Evolutionary conservation across 2,329 filamentous ascomycete species (phyloP).

Genomic region (Fusarium sp.): DNA sequence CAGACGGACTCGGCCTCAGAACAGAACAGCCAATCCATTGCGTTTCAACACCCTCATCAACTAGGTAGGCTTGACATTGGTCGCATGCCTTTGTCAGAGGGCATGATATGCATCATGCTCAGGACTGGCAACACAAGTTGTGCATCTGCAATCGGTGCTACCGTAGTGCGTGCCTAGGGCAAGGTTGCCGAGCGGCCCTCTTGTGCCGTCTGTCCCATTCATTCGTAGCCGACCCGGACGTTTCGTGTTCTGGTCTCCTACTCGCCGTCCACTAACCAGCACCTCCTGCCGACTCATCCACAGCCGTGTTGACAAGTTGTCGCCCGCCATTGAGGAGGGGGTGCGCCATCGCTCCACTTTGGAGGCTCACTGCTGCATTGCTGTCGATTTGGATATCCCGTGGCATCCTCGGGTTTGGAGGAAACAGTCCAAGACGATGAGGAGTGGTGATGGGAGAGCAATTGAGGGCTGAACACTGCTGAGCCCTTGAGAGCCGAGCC

Average conservation of each 20-base stretch:
- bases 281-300: slow-evolving; percentile 32
- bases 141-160: slow-evolving; percentile 37
- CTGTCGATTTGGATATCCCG: slow-evolving; percentile 31
- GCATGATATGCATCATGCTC: slow-evolving; percentile 30
- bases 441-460: slow-evolving; percentile 7
- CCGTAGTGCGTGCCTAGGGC: slow-evolving; percentile 36
- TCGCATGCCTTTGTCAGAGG: slow-evolving; percentile 19
- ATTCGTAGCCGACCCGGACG: slow-evolving; percentile 30
- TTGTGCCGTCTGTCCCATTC: slow-evolving; percentile 17
- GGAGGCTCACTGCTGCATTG: slow-evolving; percentile 39
- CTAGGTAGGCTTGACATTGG: slow-evolving; percentile 4
- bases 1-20: slow-evolving; percentile 30
- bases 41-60: slow-evolving; percentile 20
- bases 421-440: background rate
- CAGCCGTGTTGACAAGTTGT: slow-evolving; percentile 42
- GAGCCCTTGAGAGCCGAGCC: slow-evolving; percentile 34
- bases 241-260: slow-evolving; percentile 33
- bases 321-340: slow-evolving; percentile 38
- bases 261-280: slow-evolving; percentile 24
- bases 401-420: slow-evolving; percentile 5
- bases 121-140: slow-evolving; percentile 32
- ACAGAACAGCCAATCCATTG: slow-evolving; percentile 13
- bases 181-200: slow-evolving; percentile 34
- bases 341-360: slow-evolving; percentile 45
- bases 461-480: slow-evolving; percentile 36